Conservation (phyloP, 768 basidiomycete species). For the Saitozyma podzolica region DNA sequence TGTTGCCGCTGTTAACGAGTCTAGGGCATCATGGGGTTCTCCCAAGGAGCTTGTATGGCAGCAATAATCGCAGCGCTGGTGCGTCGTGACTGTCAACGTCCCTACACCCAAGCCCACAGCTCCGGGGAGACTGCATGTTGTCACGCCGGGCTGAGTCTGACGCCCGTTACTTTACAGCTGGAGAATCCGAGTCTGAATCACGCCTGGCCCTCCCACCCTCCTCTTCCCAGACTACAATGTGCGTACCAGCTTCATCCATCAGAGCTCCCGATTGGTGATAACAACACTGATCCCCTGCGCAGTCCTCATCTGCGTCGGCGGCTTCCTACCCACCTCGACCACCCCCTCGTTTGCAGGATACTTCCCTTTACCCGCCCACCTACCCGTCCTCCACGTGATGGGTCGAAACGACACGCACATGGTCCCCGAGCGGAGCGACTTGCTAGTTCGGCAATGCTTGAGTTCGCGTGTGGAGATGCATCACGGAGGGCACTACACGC, state of each 20-base stretch:
- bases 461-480: slow-evolving; percentile 44
- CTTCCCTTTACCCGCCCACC: slow-evolving; percentile 40
- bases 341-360: slow-evolving; percentile 31
- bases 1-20: background rate
- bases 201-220: slow-evolving; percentile 33
- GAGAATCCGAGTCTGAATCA: slow-evolving; percentile 44
- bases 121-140: background rate
- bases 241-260: too few relatives aligned
- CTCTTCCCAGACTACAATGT: slow-evolving; percentile 47
- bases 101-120: background rate
- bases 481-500: slow-evolving; percentile 49
- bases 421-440: slow-evolving; percentile 42
- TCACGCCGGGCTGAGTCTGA: background rate
- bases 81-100: slow-evolving; percentile 4
- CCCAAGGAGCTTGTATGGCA: slow-evolving; percentile 52
- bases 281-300: background rate
- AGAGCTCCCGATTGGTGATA: too few relatives aligned
- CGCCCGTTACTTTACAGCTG: slow-evolving; percentile 19
- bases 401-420: slow-evolving; percentile 48
- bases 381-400: slow-evolving; percentile 44
- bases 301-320: slow-evolving; percentile 49
- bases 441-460: slow-evolving; percentile 34
- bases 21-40: slow-evolving; percentile 51
- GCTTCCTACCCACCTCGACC: slow-evolving; percentile 37
- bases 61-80: slow-evolving; percentile 46